These are phyloP conservation scores for Phytopythium litorale DNA, from an alignment of 352 stramenopile genomes.

Conservation along the genomic window DNA sequence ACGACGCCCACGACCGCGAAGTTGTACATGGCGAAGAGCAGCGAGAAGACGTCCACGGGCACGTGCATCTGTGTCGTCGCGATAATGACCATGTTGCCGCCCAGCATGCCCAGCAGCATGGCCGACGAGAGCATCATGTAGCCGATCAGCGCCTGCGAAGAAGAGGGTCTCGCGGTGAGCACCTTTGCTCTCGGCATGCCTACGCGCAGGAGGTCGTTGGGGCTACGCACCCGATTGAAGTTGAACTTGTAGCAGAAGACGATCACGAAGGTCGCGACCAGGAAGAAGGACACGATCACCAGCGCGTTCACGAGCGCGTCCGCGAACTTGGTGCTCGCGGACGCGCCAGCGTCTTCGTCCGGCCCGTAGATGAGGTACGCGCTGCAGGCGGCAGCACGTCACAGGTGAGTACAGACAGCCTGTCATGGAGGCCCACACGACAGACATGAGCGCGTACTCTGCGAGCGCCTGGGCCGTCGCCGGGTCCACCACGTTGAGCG, in stretches of 20 bases:
- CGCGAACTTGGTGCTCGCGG: constrained; percentile 61
- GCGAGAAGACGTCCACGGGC: constrained; percentile 54
- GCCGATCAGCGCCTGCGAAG: constrained; percentile 61
- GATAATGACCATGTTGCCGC: constrained; percentile 82
- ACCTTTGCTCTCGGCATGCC: neutral
- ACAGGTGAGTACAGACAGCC: neutral
- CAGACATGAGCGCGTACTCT: constrained; percentile 35
- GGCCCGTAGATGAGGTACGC: constrained; percentile 79
- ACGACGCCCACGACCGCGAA: constrained; percentile 89
- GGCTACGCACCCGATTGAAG: constrained; percentile 57
- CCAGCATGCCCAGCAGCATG: constrained; percentile 82
- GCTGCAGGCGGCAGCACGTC: constrained; percentile 18
- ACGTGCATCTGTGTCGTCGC: constrained; percentile 56
- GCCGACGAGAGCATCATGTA: constrained; percentile 91
- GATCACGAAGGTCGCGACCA: constrained; percentile 88
- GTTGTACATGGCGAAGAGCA: constrained; percentile 88
- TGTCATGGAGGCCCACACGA: neutral
- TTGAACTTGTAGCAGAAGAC: constrained; percentile 91
- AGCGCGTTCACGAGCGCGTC: constrained; percentile 86
- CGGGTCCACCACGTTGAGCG: constrained; percentile 73
- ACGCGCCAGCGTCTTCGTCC: constrained; percentile 44
- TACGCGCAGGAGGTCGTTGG: neutral
- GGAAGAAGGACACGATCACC: constrained; percentile 88
- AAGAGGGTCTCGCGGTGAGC: neutral
- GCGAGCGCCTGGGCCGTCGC: constrained; percentile 66